Conservation (phyloP, 306 rosid species). For the Rubus idaeus region DNA sequence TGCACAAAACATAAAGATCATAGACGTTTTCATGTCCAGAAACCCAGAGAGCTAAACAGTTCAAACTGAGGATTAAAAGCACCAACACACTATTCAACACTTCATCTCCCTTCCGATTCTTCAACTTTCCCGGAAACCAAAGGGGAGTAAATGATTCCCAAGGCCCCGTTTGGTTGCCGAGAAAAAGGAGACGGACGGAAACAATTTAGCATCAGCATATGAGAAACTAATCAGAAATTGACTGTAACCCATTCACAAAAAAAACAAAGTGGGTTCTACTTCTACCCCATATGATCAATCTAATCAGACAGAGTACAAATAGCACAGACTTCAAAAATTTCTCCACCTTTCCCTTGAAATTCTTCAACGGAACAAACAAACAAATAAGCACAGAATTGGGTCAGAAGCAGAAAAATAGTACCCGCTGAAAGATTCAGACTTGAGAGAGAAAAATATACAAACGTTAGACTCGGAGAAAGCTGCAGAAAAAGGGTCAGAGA, state of each 20-base stretch:
- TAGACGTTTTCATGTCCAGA: not conserved
- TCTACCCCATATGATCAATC: not conserved
- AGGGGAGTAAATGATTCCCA: no score
- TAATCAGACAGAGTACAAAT: not conserved
- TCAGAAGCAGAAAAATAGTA: not conserved
- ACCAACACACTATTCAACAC: not conserved
- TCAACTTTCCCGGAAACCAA: conserved; percentile 11
- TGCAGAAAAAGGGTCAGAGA: not conserved
- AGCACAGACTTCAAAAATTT: not conserved
- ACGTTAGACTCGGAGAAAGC: not conserved
- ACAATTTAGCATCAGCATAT: not conserved
- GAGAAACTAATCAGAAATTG: not conserved
- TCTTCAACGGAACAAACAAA: not conserved
- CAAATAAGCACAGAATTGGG: not conserved
- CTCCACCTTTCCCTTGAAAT: not conserved
- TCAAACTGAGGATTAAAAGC: not conserved
- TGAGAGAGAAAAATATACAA: not conserved
- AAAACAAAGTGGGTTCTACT: not conserved
- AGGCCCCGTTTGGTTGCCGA: no score
- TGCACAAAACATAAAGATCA: conserved; percentile 8
- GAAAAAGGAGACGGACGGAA: no score
- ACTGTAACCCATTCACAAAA: not conserved
- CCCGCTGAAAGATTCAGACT: conserved; percentile 12
- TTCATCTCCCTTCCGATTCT: not conserved
- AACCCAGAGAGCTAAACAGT: not conserved